A percentile compares a stretch with the other conserved stretches of the same genome.
These are phyloP conservation scores for Colletotrichum sp. DNA, from an alignment of 2,329 filamentous ascomycete genomes.

Conservation along the genomic window DNA sequence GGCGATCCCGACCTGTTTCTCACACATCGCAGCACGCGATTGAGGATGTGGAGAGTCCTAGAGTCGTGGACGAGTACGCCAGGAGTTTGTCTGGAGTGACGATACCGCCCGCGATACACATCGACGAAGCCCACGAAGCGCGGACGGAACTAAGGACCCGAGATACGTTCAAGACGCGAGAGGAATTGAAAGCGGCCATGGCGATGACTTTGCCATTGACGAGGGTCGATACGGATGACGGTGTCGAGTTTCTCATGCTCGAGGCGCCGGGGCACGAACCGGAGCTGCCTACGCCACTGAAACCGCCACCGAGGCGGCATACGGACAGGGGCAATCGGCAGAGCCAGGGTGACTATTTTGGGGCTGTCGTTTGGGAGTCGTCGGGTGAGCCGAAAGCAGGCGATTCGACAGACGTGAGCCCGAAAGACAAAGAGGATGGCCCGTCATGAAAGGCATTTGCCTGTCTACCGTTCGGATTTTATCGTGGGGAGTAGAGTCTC, in stretches of 20 bases:
- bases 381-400: background rate
- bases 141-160: background rate
- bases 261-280: background rate
- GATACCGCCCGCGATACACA: background rate
- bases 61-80: background rate
- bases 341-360: background rate
- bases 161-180: background rate
- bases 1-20: background rate
- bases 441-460: background rate
- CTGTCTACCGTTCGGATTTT: background rate
- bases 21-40: too few species aligned
- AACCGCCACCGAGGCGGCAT: conserved; percentile 1
- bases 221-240: conserved; percentile 7
- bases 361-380: background rate
- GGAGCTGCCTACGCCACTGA: background rate
- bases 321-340: background rate
- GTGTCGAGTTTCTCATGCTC: background rate
- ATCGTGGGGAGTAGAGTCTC: background rate
- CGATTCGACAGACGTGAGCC: background rate
- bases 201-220: background rate
- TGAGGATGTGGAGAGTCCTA: background rate
- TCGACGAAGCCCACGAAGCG: background rate
- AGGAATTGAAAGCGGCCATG: background rate
- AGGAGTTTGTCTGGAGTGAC: background rate
- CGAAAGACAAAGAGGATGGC: background rate